Evolutionary conservation across 2,329 filamentous ascomycete genomes (phyloP).

Genomic region (Beauveria sp.): DNA sequence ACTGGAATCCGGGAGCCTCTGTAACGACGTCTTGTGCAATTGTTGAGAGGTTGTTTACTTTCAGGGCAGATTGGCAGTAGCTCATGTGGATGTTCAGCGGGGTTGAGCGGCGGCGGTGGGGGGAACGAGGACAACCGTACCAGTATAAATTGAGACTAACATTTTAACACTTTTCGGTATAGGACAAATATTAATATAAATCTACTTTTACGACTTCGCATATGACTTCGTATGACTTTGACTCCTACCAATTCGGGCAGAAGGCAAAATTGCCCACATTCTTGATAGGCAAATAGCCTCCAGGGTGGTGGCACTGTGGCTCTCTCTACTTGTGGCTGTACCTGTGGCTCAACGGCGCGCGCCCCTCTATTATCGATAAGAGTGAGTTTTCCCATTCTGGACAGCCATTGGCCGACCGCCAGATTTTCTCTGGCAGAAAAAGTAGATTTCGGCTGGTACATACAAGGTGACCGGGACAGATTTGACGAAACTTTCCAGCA

Average conservation of each 20-base stretch:
- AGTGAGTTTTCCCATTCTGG: constrained; percentile 15
- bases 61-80: not conserved
- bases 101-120: not conserved
- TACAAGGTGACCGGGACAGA: not conserved
- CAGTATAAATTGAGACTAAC: not conserved
- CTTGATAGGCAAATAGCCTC: not conserved
- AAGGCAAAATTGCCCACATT: not conserved
- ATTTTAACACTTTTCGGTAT: not conserved
- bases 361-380: constrained; percentile 25
- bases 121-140: not conserved
- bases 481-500: not conserved
- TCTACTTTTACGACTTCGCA: not conserved
- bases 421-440: constrained; percentile 1
- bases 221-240: not conserved
- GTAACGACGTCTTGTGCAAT: not conserved
- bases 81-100: constrained; percentile 6
- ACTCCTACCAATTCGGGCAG: no score
- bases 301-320: not conserved
- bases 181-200: no score
- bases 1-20: no score
- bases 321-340: constrained; percentile 1
- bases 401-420: constrained; percentile 10
- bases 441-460: not conserved
- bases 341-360: constrained; percentile 5
- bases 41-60: constrained; percentile 5